Evolutionary conservation across 139 green algal genomes (phyloP), one percentile per base, ranked within the genome.

Genomic region (Volvox africanus): DNA sequence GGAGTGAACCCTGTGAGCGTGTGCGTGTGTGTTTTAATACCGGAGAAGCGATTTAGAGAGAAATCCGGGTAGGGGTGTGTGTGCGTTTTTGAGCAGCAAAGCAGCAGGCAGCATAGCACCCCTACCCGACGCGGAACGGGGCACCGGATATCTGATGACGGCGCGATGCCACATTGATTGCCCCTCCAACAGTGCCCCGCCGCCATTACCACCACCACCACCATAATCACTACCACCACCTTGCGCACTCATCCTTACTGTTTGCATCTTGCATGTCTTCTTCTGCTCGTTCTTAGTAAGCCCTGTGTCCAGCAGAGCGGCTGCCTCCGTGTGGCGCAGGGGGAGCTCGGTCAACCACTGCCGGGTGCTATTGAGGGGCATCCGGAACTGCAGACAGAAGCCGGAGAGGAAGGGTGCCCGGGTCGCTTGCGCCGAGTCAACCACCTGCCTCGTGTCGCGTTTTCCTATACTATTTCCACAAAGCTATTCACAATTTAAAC

Each of bases 241-340:
- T 55, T 81, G 75, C 30, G 61, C 32, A 55, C 71, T 33, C 77
- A 78, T 32, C 21, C 62, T 73, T 12, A 28, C 44, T 55, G 9
- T 55, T 55, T 44, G 55, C 61, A 20, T 24, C 76, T 84, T 36
- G 86, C 44, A 55, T 55, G 44, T 55, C 44, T 55, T 55, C 44
- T 55, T 55, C 44, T 55, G 89, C 35, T 88, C 24, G 87, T 94
- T 94, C 73, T 86, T 89, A 33, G 88, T 94, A 33, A 94, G 88
- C 26, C 91, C 91, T 17, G 80, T 83, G 30, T 94, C 91, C 9
- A 94, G 88, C n/a, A 92, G 82, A 22, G 33, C 28, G 1, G 78
- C 33, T 1, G 81, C 88, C 33, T 35, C 71, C 22, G 68, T 69
- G 24, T 22, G 55, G 21, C 61, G 61, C 26, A 36, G 21, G 26